A percentile compares a stretch with the other conserved stretches of the same genome.
phyloP scores from a whole-genome alignment of 2,329 filamentous ascomycete species.

The Curvularia sp. region DNA sequence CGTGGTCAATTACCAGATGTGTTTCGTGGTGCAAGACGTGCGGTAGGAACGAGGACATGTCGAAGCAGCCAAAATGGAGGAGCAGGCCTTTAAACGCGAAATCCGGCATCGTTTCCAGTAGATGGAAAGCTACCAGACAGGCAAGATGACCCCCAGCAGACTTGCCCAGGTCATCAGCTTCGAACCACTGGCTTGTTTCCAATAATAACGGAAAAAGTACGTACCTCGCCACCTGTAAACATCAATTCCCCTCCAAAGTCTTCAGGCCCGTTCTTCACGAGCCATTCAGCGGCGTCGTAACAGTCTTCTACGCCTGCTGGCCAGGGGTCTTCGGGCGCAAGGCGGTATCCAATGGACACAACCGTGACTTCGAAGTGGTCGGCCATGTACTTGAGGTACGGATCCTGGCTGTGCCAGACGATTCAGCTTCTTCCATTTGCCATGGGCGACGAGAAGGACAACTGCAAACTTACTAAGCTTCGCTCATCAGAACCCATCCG shows the following conservation, averaged over 20 bases:
- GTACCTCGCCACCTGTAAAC: slow-evolving; percentile 53
- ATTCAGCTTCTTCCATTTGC: slow-evolving; percentile 8
- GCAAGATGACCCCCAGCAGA: slow-evolving; percentile 62
- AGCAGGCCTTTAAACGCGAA: slow-evolving; percentile 60
- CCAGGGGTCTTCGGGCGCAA: slow-evolving; percentile 66
- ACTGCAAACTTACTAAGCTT: slow-evolving; percentile 24
- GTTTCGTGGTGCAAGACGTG: slow-evolving; percentile 50
- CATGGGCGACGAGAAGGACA: no score
- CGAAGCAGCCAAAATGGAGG: slow-evolving; percentile 62
- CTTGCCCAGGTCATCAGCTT: slow-evolving; percentile 27
- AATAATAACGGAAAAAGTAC: slow-evolving; percentile 19
- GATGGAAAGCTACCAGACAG: slow-evolving; percentile 56
- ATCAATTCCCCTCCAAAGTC: slow-evolving; percentile 54
- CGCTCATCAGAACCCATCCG: slow-evolving; percentile 57
- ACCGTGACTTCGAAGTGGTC: slow-evolving; percentile 58
- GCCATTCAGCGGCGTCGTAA: slow-evolving; percentile 63
- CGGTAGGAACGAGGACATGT: slow-evolving; percentile 56
- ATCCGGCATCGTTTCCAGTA: slow-evolving; percentile 48
- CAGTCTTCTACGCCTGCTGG: slow-evolving; percentile 64
- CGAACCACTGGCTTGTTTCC: background rate
- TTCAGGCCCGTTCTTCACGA: slow-evolving; percentile 57
- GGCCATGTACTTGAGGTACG: slow-evolving; percentile 59
- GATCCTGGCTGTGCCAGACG: slow-evolving; percentile 55
- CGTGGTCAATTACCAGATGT: slow-evolving; percentile 55
- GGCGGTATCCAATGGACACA: slow-evolving; percentile 65